Base-by-base conservation (phyloP, 2,329 filamentous ascomycete genomes). In the Paraconiothyrium brasiliense region DNA sequence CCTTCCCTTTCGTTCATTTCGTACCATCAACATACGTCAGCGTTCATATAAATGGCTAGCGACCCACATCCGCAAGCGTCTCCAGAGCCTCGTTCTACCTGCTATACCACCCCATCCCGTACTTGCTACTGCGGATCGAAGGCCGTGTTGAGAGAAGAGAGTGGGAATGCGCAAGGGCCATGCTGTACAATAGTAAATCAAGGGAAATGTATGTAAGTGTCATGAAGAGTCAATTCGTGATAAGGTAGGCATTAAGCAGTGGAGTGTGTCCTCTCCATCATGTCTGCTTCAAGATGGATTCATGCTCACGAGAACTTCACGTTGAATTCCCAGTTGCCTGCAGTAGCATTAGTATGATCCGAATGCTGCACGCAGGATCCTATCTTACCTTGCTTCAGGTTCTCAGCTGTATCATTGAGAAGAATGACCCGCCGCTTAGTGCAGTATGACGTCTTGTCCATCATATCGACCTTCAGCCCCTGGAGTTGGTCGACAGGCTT, bases 391-490 rank as follows among this genome's bases (percentile, higher is more conserved):
- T 92, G 89, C 70, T 92, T 93, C 56, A 99, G 83, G 71, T 97
- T 97, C 68, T 97, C 91, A 0, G 95, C 95, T 2, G 95, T 98
- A 71, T 97, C 93, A 58, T 93, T 92, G 22, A 99, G 84, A 10
- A 99, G 79, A 66, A 98, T 97, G 27, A 97, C 86, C 48, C 95
- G 87, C 57, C 95, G 87, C 79, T 95, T 94, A 79, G 92, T 97
- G 82, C 96, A 99, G 78, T 99, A 99, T 0, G 93, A 88, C 4
- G 94, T 99, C 85, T 97, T 98, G 79, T 99, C 94, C 89, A 99
- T 92, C 75, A 99, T 99, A 67, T 97, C 94, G 7, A 97, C 93
- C 82, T 97, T 98, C 62, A 97, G 84, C 49, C 90, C 88, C 4
- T 92, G 87, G 20, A 99, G 84, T 71, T 97, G 93, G 44, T 89